Base-by-base conservation (phyloP, 805 yeast genomes). In the Ogataea henricii region DNA sequence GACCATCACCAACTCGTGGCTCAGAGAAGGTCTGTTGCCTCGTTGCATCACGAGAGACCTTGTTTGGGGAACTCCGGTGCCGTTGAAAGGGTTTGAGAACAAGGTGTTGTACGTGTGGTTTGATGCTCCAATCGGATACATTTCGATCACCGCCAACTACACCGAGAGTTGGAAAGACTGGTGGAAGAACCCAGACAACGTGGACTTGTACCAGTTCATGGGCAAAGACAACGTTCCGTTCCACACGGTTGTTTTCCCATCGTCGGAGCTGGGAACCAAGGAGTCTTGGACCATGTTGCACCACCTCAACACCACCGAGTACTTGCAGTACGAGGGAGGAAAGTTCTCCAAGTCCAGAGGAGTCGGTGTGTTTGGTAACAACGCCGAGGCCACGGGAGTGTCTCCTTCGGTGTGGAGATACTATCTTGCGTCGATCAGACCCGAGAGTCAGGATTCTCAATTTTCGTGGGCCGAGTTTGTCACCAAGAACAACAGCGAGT, bases 181-280 rank as follows among this genome's bases (percentile, higher is more conserved):
- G 99, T 94, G 99, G 99, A 82, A 81, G 60, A 76, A 87, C 63
- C 96, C 96, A n/a, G 89, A 90, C 45, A 67, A 90, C 53, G 97
- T 94, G 54, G 71, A 87, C 56, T 74, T 94, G 57, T 89, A 88
- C 68, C 99, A 94, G 74, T 94, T 94, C 69, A 94, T 94, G 99
- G 99, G 99, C 70, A 94, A 94, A 69, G 99, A 94, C 70, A 94
- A 94, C 65, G 97, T 91, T 61, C 97, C 98, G 26, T 94, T 94
- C 89, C 99, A 94, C 67, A 87, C 97, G 1, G 99, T 94, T 47
- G 96, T 94, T 47, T 94, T 92, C 89, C 99, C 99, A 51, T 84
- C 95, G 36, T 73, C 96, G 22, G 86, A 84, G 70, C 72, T 94
- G 38, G 99, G 98, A 67, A 91, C 99, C 14, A 70, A 77, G 16